Base-by-base conservation (phyloP, 495 filamentous ascomycete genomes). In the Daldinia caldariorum region DNA sequence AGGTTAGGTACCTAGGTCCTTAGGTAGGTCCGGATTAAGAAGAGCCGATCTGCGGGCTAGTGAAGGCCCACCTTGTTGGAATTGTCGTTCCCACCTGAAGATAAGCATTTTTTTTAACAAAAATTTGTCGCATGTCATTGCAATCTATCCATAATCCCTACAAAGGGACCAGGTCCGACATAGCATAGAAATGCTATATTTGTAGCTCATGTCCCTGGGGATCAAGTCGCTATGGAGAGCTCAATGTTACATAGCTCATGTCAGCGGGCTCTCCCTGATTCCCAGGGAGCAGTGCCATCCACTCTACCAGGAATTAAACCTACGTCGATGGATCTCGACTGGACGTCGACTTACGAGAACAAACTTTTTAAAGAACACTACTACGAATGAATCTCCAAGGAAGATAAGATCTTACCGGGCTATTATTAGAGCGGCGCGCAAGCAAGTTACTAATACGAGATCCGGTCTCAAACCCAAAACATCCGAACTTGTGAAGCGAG, bases 121-220 rank as follows among this genome's bases (percentile, higher is more conserved):
- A 63, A 41, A 59, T 63, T 63, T 4, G 18, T 22, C 9, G 3
- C 43, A 47, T 47, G 14, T 14, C 8, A 35, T 62, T 55, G 13
- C 29, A 32, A 32, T 60, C 31, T 41, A 49, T 50, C 10, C 10
- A 56, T 14, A 50, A 26, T 26, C 37, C 41, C 35, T 32, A 26
- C 51, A 9, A 57, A 57, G 50, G 41, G 58, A 61, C 51, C 37
- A 43, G 43, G 18, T 31, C 20, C 20, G 7, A 63, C 13, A 63
- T 60, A 60, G 37, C 47, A 53, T 43, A 66, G 22, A 38, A 38
- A 81, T 81, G 77, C 61, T 45, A 59, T 50, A 45, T 22, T 70
- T 66, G 74, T 81, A 82, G 78, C 76, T 64, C 66, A 83, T 83
- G 81, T 82, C 79, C 77, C 76, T 77, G 77, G 81, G 77, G 69